phyloP scores from a whole-genome alignment of 306 rosid genomes.

The Canavalia gladiata region DNA sequence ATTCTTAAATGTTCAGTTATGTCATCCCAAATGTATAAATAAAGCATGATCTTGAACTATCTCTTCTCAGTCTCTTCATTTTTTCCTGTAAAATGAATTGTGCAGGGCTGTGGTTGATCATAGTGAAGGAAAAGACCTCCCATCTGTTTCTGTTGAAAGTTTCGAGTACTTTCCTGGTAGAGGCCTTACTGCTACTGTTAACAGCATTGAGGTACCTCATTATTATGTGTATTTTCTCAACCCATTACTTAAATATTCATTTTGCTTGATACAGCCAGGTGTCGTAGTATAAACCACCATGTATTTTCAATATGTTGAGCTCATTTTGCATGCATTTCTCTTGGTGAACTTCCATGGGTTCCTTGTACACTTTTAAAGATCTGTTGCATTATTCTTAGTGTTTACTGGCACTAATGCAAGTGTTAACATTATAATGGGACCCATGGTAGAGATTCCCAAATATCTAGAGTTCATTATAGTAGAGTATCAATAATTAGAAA shows the following conservation, averaged over 20 bases:
- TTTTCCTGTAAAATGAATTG: constrained; percentile 47
- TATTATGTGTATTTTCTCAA: constrained; percentile 7
- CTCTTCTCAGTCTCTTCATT: constrained; percentile 6
- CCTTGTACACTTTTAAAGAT: neutral
- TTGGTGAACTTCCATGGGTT: constrained; percentile 22
- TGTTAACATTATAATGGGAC: neutral
- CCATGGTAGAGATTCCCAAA: neutral
- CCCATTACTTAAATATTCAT: constrained; percentile 8
- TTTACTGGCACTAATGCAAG: constrained; percentile 27
- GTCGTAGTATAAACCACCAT: constrained; percentile 11
- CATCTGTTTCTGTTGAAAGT: constrained; percentile 90
- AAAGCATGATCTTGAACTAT: constrained; percentile 35
- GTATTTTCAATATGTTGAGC: constrained; percentile 40
- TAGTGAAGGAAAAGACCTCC: constrained; percentile 93
- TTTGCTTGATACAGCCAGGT: constrained; percentile 41
- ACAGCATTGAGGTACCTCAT: constrained; percentile 71
- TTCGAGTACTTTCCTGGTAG: constrained; percentile 96
- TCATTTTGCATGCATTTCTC: constrained; percentile 34
- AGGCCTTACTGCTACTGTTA: constrained; percentile 90
- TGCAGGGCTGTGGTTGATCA: constrained; percentile 98
- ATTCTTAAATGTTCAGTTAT: constrained; percentile 37
- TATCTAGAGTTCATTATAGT: neutral
- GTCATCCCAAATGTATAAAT: constrained; percentile 41
- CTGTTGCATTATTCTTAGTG: constrained; percentile 19
- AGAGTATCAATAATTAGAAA: neutral